These are phyloP conservation scores for Eucalyptus regnans DNA, from an alignment of 345 rosid species.

Conservation along the genomic window DNA sequence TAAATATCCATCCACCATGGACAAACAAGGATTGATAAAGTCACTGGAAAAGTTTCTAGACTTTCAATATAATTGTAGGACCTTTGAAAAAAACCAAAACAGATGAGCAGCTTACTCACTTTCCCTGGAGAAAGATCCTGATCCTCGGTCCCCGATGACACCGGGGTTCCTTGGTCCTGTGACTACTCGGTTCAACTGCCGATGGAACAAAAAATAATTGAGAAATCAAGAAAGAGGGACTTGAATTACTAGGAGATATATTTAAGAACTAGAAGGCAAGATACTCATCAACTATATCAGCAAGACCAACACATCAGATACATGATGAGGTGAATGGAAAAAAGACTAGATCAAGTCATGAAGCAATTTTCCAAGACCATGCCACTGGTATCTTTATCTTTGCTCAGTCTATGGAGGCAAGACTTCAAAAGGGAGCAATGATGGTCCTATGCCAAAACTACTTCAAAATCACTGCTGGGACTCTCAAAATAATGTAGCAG, in stretches of 20 bases:
- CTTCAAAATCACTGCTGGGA: not conserved
- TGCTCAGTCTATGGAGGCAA: not conserved
- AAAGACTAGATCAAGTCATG: not conserved
- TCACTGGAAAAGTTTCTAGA: not conserved
- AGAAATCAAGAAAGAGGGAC: not conserved
- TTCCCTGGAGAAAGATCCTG: conserved; percentile 96
- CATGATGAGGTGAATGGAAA: not conserved
- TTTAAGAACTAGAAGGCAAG: not conserved
- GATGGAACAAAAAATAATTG: not conserved
- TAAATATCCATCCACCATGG: not conserved
- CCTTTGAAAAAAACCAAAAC: not conserved
- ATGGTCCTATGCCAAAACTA: not conserved
- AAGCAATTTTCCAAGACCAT: not conserved
- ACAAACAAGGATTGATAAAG: not conserved
- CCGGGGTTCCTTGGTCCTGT: conserved; percentile 90
- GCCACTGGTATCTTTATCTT: not conserved
- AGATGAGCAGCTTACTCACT: conserved; percentile 42
- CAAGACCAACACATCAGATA: not conserved
- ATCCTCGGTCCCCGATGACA: conserved; percentile 89
- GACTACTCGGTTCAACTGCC: conserved; percentile 91
- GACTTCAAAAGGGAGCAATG: not conserved
- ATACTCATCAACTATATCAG: not conserved
- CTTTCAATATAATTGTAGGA: not conserved
- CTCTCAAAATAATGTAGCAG: not conserved
- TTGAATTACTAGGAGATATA: not conserved